Evolutionary conservation across 345 rosid genomes (phyloP).

Genomic region (Linum tenue): DNA sequence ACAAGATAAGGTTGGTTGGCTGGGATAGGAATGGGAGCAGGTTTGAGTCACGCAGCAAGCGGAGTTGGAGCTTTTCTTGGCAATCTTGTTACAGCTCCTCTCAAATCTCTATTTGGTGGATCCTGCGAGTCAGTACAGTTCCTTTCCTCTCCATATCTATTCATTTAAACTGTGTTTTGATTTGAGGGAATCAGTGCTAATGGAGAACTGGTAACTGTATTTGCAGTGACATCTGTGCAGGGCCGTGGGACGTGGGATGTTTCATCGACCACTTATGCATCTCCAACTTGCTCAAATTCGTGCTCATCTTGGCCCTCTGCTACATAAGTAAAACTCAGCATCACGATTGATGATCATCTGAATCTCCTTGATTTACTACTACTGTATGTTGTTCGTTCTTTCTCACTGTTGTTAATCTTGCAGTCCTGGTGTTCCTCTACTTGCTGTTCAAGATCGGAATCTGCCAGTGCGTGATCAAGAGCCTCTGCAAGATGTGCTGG

Average conservation of each 20-base stretch:
- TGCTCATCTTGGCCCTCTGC: constrained; percentile 48
- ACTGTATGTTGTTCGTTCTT: not conserved
- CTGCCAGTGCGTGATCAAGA: constrained; percentile 54
- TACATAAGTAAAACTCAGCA: constrained; percentile 35
- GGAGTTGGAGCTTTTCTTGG: constrained; percentile 48
- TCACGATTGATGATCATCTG: not conserved
- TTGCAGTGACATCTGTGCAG: constrained; percentile 54
- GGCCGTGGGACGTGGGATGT: constrained; percentile 64
- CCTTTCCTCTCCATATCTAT: not conserved
- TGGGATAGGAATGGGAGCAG: constrained; percentile 36
- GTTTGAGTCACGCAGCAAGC: constrained; percentile 40
- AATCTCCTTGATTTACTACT: not conserved
- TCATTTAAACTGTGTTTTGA: not conserved
- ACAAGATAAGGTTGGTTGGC: not conserved
- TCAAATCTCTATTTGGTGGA: constrained; percentile 45
- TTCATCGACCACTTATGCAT: constrained; percentile 70
- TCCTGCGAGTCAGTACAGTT: constrained; percentile 40
- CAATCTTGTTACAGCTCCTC: constrained; percentile 43
- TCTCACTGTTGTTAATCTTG: not conserved
- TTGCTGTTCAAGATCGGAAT: constrained; percentile 60
- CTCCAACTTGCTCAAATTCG: constrained; percentile 46
- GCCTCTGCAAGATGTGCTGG: constrained; percentile 72
- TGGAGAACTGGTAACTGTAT: not conserved
- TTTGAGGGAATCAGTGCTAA: not conserved
- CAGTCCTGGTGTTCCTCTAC: constrained; percentile 63